A percentile compares a stretch with the other conserved stretches of the same genome.
Evolutionary conservation across 306 rosid species (phyloP).

Genomic region (Rubus parviflorus): DNA sequence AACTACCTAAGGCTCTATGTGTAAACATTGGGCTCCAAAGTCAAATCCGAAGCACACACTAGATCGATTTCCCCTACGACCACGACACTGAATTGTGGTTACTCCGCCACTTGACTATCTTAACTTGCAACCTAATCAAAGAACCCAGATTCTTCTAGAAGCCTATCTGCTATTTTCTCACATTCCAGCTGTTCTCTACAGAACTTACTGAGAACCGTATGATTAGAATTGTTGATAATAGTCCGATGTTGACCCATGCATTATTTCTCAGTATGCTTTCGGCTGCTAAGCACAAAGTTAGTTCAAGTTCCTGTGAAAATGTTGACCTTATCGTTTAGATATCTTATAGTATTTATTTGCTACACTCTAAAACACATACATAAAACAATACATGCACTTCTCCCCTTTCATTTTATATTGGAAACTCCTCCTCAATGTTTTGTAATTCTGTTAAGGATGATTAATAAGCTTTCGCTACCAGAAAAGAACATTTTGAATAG

Average conservation of each 20-base stretch:
- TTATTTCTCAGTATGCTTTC: background rate
- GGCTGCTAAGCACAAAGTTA: background rate
- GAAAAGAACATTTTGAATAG: background rate
- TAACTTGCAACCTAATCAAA: too few species aligned
- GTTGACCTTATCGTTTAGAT: background rate
- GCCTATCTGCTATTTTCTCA: conserved; percentile 4
- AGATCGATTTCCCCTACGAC: background rate
- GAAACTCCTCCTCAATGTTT: background rate
- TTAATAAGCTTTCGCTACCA: background rate
- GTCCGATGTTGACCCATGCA: background rate
- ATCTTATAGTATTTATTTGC: background rate
- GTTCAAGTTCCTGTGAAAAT: background rate
- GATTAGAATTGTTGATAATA: background rate
- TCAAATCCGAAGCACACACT: background rate
- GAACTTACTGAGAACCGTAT: background rate
- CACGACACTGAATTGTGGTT: background rate
- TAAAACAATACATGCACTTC: background rate
- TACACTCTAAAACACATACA: background rate
- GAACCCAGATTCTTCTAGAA: conserved; percentile 28
- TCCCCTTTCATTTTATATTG: background rate
- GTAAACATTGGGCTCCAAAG: too few species aligned
- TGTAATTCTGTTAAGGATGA: background rate
- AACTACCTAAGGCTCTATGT: background rate
- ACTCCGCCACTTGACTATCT: background rate
- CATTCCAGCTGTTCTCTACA: background rate